Evolutionary conservation across 495 filamentous ascomycete genomes (phyloP).

Genomic region (Daldinia decipiens): DNA sequence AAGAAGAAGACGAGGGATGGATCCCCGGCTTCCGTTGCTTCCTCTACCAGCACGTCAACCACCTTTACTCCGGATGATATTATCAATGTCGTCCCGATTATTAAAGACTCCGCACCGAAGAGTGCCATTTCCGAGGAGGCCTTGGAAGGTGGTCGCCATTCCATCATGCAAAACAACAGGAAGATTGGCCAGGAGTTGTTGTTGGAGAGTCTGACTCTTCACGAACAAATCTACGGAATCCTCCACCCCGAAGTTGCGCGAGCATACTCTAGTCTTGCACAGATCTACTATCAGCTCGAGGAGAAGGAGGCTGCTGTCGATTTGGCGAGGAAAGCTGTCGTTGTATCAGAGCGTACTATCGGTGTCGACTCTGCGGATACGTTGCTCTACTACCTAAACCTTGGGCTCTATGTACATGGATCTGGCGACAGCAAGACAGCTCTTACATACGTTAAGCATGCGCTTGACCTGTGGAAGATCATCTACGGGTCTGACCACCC

Average conservation of each 20-base stretch:
- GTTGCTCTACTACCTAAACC: constrained; percentile 92
- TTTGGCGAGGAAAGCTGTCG: constrained; percentile 93
- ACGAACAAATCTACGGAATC: constrained; percentile 99
- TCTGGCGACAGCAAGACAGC: constrained; percentile 86
- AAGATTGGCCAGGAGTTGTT: constrained; percentile 96
- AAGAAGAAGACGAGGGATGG: constrained; percentile 72
- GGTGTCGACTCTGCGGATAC: constrained; percentile 96
- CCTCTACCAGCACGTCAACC: constrained; percentile 57
- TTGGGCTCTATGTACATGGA: constrained; percentile 94
- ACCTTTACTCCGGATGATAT: constrained; percentile 88
- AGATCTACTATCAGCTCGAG: constrained; percentile 93
- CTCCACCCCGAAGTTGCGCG: constrained; percentile 96
- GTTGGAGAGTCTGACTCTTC: constrained; percentile 91
- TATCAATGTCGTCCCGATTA: constrained; percentile 87
- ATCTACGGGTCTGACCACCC: constrained; percentile 94
- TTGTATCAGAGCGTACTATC: constrained; percentile 92
- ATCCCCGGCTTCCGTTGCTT: constrained; percentile 63
- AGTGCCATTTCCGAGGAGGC: constrained; percentile 95
- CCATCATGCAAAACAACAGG: constrained; percentile 92
- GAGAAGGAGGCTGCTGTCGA: constrained; percentile 96
- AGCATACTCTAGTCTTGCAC: constrained; percentile 92
- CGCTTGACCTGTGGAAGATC: constrained; percentile 95
- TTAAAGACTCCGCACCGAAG: constrained; percentile 91
- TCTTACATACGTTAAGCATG: constrained; percentile 87
- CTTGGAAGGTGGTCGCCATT: constrained; percentile 92